These are phyloP conservation scores for Neonectria faginata DNA, from an alignment of 2,329 filamentous ascomycete species.

Conservation along the genomic window DNA sequence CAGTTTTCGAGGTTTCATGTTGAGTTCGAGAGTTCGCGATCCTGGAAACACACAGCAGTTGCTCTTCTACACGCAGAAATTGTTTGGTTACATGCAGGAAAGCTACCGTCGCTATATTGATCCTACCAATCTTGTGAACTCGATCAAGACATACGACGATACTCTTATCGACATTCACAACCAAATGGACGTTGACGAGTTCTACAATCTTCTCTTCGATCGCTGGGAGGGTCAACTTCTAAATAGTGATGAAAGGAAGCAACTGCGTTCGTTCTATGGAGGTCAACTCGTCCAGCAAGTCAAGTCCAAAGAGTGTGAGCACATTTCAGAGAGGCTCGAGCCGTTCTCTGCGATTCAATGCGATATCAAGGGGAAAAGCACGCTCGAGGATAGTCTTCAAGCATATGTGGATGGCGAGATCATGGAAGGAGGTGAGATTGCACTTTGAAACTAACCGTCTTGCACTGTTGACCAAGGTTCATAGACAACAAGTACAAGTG, in stretches of 20 bases:
- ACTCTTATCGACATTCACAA: constrained; percentile 84
- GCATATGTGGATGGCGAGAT: constrained; percentile 97
- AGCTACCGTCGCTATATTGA: constrained; percentile 80
- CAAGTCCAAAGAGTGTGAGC: constrained; percentile 92
- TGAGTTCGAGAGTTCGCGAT: constrained; percentile 71
- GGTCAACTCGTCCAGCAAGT: constrained; percentile 95
- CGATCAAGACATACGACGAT: constrained; percentile 86
- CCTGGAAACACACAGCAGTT: constrained; percentile 71
- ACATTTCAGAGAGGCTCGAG: constrained; percentile 91
- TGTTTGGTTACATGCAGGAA: constrained; percentile 90
- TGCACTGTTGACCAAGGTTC: constrained; percentile 24
- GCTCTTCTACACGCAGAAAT: constrained; percentile 79
- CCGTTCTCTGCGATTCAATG: constrained; percentile 95
- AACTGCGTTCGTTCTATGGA: constrained; percentile 86
- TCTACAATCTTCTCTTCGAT: constrained; percentile 94
- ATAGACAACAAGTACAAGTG: constrained; percentile 98
- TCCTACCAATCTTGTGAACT: constrained; percentile 76
- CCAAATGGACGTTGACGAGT: constrained; percentile 99
- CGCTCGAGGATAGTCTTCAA: constrained; percentile 85
- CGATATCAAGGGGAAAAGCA: constrained; percentile 92
- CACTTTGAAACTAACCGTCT: background rate
- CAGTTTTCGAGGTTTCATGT: constrained; percentile 85
- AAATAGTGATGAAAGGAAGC: constrained; percentile 73
- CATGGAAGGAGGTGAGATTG: constrained; percentile 82
- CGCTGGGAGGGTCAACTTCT: constrained; percentile 87